Evolutionary conservation across 306 rosid genomes (phyloP).

Genomic region (Dryas octopetala): DNA sequence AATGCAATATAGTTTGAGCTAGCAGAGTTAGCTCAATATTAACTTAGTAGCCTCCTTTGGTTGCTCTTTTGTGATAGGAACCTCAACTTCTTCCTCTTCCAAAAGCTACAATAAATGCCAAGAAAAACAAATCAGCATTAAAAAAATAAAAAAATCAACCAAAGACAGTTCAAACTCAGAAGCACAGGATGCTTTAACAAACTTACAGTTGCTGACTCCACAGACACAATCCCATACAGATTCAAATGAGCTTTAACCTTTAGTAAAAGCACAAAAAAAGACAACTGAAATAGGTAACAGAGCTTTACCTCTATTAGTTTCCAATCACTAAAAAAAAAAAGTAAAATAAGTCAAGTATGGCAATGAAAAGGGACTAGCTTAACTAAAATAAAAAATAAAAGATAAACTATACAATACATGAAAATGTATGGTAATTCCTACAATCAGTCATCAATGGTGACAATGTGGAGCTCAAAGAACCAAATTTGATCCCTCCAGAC

Average conservation of each 20-base stretch:
- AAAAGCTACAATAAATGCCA: conserved; percentile 48
- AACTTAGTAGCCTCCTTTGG: conserved; percentile 47
- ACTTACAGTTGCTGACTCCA: conserved; percentile 82
- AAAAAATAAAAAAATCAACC: background rate
- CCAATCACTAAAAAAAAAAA: too few relatives aligned
- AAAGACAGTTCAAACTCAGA: background rate
- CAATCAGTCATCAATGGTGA: too few relatives aligned
- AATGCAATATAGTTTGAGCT: conserved; percentile 96
- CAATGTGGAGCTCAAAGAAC: too few relatives aligned
- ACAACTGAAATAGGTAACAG: too few relatives aligned
- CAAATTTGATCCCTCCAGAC: too few relatives aligned
- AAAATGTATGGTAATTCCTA: too few relatives aligned
- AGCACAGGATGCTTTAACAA: conserved; percentile 4
- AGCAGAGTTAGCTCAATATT: conserved; percentile 19
- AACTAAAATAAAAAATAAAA: too few relatives aligned
- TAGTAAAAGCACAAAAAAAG: conserved; percentile 1
- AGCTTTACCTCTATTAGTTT: too few relatives aligned
- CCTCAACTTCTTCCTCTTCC: conserved; percentile 88
- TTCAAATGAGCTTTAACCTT: conserved; percentile 79
- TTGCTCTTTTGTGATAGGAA: conserved; percentile 62
- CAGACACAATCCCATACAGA: conserved; percentile 72
- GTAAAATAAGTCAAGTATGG: too few relatives aligned
- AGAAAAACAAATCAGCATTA: background rate
- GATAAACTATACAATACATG: too few relatives aligned
- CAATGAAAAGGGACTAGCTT: too few relatives aligned